phyloP scores from a whole-genome alignment of 257 asterid genomes.

The Nicotiana benthamiana region DNA sequence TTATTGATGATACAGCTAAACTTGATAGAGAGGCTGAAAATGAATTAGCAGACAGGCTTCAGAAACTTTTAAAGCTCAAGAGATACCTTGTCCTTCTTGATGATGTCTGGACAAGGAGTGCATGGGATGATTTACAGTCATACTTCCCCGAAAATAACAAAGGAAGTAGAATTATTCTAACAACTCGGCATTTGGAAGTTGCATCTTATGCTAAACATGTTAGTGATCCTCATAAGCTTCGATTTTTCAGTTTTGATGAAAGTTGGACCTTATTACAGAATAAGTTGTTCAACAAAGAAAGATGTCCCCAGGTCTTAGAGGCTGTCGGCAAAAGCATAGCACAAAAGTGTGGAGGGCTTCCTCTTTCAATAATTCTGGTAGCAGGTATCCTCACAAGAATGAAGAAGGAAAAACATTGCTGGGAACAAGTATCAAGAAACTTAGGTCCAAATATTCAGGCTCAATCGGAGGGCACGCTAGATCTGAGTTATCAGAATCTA shows the following conservation, averaged over 20 bases:
- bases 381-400: not conserved
- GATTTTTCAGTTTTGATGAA: not conserved
- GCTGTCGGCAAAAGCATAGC: not conserved
- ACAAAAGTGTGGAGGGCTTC: not conserved
- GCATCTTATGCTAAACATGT: not conserved
- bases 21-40: not conserved
- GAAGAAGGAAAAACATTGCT: not conserved
- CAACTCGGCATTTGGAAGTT: not conserved
- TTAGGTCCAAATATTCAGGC: not conserved
- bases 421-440: not conserved
- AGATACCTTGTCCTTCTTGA: constrained; percentile 32
- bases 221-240: not conserved
- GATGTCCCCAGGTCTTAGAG: not conserved
- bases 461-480: not conserved
- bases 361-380: not conserved
- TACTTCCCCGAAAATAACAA: not conserved
- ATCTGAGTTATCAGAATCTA: constrained; percentile 8
- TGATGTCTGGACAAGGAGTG: constrained; percentile 28
- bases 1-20: not conserved
- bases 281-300: not conserved
- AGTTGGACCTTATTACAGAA: not conserved
- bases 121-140: not conserved
- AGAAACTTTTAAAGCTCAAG: constrained; percentile 6
- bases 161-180: constrained; percentile 27
- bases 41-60: not conserved